Evolutionary conservation across 345 rosid species (phyloP), one percentile per base, ranked within the genome.

Genomic region (Syzygium jambos): DNA sequence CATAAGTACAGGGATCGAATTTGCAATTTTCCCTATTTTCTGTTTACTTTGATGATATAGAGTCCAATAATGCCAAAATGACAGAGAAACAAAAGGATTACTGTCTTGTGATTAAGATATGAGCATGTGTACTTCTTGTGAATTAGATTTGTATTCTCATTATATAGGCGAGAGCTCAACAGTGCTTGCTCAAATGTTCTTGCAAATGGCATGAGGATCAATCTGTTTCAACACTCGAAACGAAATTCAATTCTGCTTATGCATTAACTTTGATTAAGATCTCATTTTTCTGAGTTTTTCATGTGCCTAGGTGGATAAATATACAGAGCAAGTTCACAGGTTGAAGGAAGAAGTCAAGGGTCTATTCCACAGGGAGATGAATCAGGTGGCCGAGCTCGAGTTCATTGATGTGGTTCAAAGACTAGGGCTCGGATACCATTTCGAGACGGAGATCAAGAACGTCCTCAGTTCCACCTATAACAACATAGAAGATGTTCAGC

Each of bases 401-500:
- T 41, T 87, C 25, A 84, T 84, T 84, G 87, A 85, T 4, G 68
- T 21, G 41, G 52, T 88, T 34, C 87, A 55, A 85, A 53, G 78
- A 56, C 87, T 88, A 27, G 90, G 90, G 19, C 63, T 88, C 63
- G 54, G 38, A 29, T 86, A 82, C 88, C 90, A 86, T 43, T 86
- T 86, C 10, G 88, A 86, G 41, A 43, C 0, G n/a, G 88, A 88
- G 83, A 88, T 82, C 1, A 53, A 30, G 21, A 29, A 80, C 2
- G 73, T 52, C 2, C 51, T 88, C 2, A n/a, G 8, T 13, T 8
- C 14, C 34, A 25, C 83, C 57, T 52, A 86, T 27, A 21, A 84
- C 23, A 65, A 13, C n/a, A 80, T 2, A 4, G 55, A 46, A 2
- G 78, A 87, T 87, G 34, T 9, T 30, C 12, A 13, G 13, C 23